Conservation (phyloP, 768 basidiomycete species). For the Lactifluus volemus region DNA sequence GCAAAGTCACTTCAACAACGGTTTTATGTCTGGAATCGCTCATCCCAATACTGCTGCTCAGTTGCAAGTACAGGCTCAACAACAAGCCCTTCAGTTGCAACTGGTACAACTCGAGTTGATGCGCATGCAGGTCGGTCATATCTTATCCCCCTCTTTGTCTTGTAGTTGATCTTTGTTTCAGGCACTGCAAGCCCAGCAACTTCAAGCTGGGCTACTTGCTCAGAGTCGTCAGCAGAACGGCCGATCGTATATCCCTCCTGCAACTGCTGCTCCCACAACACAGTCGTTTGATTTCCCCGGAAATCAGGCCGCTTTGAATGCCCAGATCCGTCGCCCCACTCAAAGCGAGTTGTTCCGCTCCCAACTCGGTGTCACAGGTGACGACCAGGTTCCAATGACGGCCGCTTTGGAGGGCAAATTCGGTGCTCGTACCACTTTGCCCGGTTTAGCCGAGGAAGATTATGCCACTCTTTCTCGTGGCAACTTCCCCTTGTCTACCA, state of each 20-base stretch:
- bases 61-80: constrained; percentile 42
- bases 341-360: constrained; percentile 60
- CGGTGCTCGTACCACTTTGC: constrained; percentile 47
- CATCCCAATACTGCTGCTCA: constrained; percentile 36
- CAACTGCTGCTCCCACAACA: constrained; percentile 64
- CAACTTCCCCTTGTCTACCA: constrained; percentile 36
- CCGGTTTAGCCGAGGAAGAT: constrained; percentile 37
- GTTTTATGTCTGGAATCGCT: constrained; percentile 43
- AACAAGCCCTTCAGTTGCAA: constrained; percentile 70
- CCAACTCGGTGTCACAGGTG: constrained; percentile 43
- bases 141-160: constrained; percentile 15
- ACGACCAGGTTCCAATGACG: constrained; percentile 72
- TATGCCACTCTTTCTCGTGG: constrained; percentile 18
- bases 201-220: constrained; percentile 63
- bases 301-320: constrained; percentile 41
- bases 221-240: constrained; percentile 48
- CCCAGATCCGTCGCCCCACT: constrained; percentile 56
- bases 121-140: constrained; percentile 57
- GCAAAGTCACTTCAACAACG: constrained; percentile 39
- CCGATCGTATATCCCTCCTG: constrained; percentile 47
- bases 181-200: constrained; percentile 68
- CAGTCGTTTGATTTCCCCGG: constrained; percentile 51
- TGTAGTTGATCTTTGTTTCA: constrained; percentile 23
- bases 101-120: constrained; percentile 79
- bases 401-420: constrained; percentile 71